These are phyloP conservation scores for Candida krabiensis DNA, from an alignment of 805 yeast species.

Conservation along the genomic window DNA sequence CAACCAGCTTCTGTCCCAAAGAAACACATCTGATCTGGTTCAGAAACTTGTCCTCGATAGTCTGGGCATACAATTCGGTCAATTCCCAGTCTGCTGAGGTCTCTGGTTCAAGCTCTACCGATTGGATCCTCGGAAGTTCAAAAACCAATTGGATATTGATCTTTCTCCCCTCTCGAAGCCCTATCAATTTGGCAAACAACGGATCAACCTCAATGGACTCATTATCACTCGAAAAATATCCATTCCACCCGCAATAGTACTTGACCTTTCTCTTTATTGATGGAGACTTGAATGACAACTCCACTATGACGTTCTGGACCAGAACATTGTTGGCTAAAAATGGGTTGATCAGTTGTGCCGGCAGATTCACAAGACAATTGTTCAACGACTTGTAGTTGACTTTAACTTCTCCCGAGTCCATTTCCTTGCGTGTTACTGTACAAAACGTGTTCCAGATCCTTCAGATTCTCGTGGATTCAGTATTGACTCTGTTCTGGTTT, in stretches of 20 bases:
- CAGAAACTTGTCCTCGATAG: slow-evolving; percentile 69
- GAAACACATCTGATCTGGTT: slow-evolving; percentile 80
- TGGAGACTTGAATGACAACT: slow-evolving; percentile 21
- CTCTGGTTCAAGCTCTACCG: slow-evolving; percentile 76
- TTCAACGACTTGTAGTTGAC: slow-evolving; percentile 25
- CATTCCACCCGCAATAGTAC: slow-evolving; percentile 33
- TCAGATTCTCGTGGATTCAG: slow-evolving; percentile 20
- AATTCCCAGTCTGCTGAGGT: slow-evolving; percentile 86
- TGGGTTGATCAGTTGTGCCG: slow-evolving; percentile 36
- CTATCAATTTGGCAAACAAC: slow-evolving; percentile 53
- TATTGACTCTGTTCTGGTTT: not conserved
- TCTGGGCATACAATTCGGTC: slow-evolving; percentile 77
- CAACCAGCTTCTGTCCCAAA: slow-evolving; percentile 55
- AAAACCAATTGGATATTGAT: slow-evolving; percentile 47
- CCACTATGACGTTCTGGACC: slow-evolving; percentile 40
- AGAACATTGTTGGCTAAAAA: slow-evolving; percentile 38
- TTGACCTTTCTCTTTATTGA: slow-evolving; percentile 12
- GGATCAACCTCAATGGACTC: slow-evolving; percentile 63
- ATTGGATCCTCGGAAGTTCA: slow-evolving; percentile 51
- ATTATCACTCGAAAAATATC: slow-evolving; percentile 23
- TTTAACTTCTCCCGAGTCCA: slow-evolving; percentile 24
- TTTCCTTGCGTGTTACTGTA: no score
- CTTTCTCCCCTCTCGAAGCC: slow-evolving; percentile 42
- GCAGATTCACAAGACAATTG: slow-evolving; percentile 38
- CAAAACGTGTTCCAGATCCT: slow-evolving; percentile 67